Conservation (phyloP, 2,329 filamentous ascomycete species). For the Coniochaeta prunicola region DNA sequence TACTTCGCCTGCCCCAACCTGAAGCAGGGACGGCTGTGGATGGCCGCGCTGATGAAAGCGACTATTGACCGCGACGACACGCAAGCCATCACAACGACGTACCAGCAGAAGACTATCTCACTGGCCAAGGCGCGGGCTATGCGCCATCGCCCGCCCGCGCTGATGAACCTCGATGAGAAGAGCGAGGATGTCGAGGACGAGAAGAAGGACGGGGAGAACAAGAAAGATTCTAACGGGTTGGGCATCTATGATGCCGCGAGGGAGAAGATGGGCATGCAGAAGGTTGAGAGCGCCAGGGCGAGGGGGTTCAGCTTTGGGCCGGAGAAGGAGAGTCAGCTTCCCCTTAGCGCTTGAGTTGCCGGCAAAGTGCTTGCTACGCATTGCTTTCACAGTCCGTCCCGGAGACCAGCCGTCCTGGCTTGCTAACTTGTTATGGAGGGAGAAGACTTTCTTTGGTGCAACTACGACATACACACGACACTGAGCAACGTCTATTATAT, state of each 20-base stretch:
- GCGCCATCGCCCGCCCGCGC: slow-evolving; percentile 80
- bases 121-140: slow-evolving; percentile 80
- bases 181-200: slow-evolving; percentile 11
- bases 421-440: background rate
- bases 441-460: background rate
- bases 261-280: slow-evolving; percentile 25
- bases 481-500: background rate
- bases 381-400: background rate
- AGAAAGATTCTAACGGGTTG: slow-evolving; percentile 8
- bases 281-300: slow-evolving; percentile 22
- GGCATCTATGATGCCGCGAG: slow-evolving; percentile 14
- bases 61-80: slow-evolving; percentile 90
- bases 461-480: background rate
- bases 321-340: slow-evolving; percentile 17
- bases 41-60: slow-evolving; percentile 97
- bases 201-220: slow-evolving; percentile 10
- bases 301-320: slow-evolving; percentile 22
- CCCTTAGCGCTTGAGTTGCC: slow-evolving; percentile 15
- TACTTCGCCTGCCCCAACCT: slow-evolving; percentile 95
- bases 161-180: slow-evolving; percentile 62
- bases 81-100: slow-evolving; percentile 77
- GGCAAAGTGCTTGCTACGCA: background rate
- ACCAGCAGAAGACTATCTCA: slow-evolving; percentile 95
- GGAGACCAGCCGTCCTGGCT: background rate
- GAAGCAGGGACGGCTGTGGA: slow-evolving; percentile 86